Conservation (phyloP, 192 early-diverging fungal genomes). For the Mortierella claussenii region DNA sequence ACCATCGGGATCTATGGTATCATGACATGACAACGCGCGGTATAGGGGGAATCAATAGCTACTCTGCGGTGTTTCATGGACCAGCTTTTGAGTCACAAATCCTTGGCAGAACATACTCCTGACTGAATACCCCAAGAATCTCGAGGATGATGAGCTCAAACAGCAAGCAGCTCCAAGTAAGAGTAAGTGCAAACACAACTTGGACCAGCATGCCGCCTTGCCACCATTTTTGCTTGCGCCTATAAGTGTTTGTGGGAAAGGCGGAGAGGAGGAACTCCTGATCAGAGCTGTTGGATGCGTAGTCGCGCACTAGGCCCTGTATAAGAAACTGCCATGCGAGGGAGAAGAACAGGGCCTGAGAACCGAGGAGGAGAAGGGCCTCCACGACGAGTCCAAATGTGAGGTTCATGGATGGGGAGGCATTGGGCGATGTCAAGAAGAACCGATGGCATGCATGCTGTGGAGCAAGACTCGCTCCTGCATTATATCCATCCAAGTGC, state of each 20-base stretch:
- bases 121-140: slow-evolving; percentile 75
- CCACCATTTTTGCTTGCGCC: slow-evolving; percentile 52
- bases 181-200: slow-evolving; percentile 78
- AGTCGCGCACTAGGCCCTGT: slow-evolving; percentile 74
- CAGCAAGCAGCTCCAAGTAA: slow-evolving; percentile 80
- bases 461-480: no score
- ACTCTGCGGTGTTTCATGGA: no score
- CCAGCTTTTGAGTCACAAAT: no score
- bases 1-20: slow-evolving; percentile 72
- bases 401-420: slow-evolving; percentile 16
- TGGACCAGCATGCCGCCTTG: slow-evolving; percentile 72
- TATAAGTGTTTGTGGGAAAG: slow-evolving; percentile 45
- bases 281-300: slow-evolving; percentile 63
- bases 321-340: slow-evolving; percentile 77
- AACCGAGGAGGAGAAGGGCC: slow-evolving; percentile 65
- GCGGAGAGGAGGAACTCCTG: slow-evolving; percentile 49
- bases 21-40: no score
- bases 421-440: background rate
- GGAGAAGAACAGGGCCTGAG: slow-evolving; percentile 75
- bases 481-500: no score
- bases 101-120: slow-evolving; percentile 49
- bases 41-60: no score
- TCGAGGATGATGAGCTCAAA: slow-evolving; percentile 89
- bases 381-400: slow-evolving; percentile 54
- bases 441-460: background rate